A percentile compares a stretch with the other conserved stretches of the same genome.
phyloP scores from a whole-genome alignment of 345 rosid species.

The Eucalyptus tenuipes region DNA sequence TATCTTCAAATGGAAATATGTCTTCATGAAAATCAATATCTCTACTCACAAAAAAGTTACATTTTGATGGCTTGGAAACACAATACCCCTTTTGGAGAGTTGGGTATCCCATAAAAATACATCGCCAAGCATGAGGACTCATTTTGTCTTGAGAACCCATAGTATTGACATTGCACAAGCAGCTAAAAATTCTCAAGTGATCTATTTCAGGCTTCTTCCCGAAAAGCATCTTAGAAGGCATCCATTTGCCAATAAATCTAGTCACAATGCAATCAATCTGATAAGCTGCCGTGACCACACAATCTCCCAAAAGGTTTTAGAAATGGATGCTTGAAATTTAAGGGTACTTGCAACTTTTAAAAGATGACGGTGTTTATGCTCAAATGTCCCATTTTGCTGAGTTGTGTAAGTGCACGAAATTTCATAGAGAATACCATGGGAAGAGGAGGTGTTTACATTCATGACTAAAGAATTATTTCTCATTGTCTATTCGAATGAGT shows the following conservation, averaged over 20 bases:
- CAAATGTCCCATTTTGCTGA: neutral
- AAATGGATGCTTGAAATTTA: neutral
- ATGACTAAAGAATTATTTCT: neutral
- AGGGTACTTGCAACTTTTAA: neutral
- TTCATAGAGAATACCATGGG: neutral
- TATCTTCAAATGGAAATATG: too few species aligned
- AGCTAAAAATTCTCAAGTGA: neutral
- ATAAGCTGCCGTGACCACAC: neutral
- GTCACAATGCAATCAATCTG: neutral
- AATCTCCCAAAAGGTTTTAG: neutral
- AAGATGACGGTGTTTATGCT: neutral
- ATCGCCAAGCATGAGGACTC: neutral
- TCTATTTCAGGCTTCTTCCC: neutral
- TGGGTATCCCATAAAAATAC: neutral
- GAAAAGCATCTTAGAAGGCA: accelerated
- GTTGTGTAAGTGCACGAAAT: neutral
- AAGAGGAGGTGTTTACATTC: neutral
- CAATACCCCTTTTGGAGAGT: neutral
- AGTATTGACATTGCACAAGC: neutral
- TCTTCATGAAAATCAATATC: too few species aligned
- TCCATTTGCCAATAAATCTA: neutral
- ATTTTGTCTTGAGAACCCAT: neutral
- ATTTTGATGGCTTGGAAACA: too few species aligned
- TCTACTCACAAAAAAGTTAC: too few species aligned
- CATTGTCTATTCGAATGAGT: accelerated